phyloP scores from a whole-genome alignment of 495 filamentous ascomycete species.

The Neurospora pannonica region DNA sequence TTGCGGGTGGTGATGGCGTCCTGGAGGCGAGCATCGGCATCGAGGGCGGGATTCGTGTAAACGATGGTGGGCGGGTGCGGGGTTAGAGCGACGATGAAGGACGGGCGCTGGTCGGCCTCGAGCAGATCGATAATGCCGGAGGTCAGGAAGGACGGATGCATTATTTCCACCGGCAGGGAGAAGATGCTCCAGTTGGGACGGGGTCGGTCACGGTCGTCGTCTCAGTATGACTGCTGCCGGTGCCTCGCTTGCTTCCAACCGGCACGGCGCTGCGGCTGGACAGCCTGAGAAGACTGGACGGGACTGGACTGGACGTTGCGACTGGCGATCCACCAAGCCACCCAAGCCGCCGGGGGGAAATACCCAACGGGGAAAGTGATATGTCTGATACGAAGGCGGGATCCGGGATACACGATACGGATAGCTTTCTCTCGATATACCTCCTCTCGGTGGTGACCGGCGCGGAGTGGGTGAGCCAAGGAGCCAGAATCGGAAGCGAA shows the following conservation, averaged over 20 bases:
- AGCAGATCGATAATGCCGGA: slow-evolving; percentile 27
- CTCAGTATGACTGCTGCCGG: background rate
- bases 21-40: slow-evolving; percentile 8
- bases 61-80: slow-evolving; percentile 21
- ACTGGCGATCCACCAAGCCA: background rate
- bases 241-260: background rate
- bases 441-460: background rate
- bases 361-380: background rate
- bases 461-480: background rate
- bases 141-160: slow-evolving; percentile 18
- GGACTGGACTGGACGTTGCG: background rate
- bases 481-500: background rate
- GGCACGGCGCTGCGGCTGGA: background rate
- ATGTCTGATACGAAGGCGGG: background rate
- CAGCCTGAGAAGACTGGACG: background rate
- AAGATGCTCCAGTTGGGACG: background rate
- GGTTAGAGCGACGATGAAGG: slow-evolving; percentile 26
- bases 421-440: background rate
- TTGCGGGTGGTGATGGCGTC: slow-evolving; percentile 9
- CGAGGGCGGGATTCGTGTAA: slow-evolving; percentile 26
- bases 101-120: slow-evolving; percentile 32
- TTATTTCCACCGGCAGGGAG: slow-evolving; percentile 2
- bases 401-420: background rate
- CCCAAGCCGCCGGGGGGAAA: background rate
- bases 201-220: background rate